Base-by-base conservation (phyloP, 1,284 basidiomycete species). In the Ceratobasidium papillatum region DNA sequence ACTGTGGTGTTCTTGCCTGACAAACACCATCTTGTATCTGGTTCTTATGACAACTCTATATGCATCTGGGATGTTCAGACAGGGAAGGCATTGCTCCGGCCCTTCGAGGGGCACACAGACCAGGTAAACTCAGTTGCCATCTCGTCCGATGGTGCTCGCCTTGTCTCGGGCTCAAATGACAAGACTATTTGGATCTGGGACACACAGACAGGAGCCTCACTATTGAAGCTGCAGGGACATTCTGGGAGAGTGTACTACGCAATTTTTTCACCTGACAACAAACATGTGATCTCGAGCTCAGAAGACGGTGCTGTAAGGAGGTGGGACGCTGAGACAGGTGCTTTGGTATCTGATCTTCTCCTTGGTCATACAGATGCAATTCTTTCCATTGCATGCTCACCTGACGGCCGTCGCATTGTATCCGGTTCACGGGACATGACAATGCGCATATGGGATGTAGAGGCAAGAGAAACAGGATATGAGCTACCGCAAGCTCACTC, bases 1-100 rank as follows among this genome's bases (percentile, higher is more conserved):
- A 75, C 59, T 27, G 82, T 85, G 56, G 81, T 81, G 45, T 80
- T 85, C 61, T 81, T 80, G 25, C 80, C 81, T 27, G 83, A 85
- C 75, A 83, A 82, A 43, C 78, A 79, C 12, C 43, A 56, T 47
- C 47, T 77, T 38, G 68, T 61, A 1, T 77, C 76, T 22, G 69
- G 49, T 2, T 75, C 74, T 1, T 17, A 43, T n/a, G 74, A 75
- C 56, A 17, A 36, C 3, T 59, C 54, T 2, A 19, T n/a, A n/a
- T 27, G 73, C 17, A 43, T 75, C 9, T 75, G 75, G 74, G 54
- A 65, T 25, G n/a, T 32, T 8, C 45, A 52, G 27, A 71, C 72
- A n/a, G 63, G 72, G 4, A 36, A 3, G 14, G n/a, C 5, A 17
- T 11, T 72, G 12, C n/a, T 12, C 34, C 32, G 32, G 32, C 59